Evolutionary conservation across 225 moss, liverwort and hornwort species (phyloP).

Genomic region (Sphagnum tenellum): DNA sequence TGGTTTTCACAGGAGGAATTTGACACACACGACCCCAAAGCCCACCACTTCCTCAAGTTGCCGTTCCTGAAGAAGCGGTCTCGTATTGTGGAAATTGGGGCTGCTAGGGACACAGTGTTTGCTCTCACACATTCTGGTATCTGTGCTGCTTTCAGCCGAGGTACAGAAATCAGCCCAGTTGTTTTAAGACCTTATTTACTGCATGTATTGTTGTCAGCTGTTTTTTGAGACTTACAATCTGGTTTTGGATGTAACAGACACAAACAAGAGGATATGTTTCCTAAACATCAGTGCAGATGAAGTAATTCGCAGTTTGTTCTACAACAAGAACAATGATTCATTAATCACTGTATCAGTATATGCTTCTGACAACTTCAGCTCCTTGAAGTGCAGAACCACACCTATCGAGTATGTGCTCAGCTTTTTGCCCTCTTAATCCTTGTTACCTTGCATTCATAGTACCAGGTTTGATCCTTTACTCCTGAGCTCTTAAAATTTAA

Average conservation of each 20-base stretch:
- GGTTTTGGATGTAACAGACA: constrained; percentile 20
- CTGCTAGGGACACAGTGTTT: constrained; percentile 81
- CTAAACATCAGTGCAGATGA: constrained; percentile 71
- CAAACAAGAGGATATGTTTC: constrained; percentile 87
- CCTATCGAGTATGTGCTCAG: constrained; percentile 60
- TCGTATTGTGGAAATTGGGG: constrained; percentile 80
- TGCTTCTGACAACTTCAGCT: constrained; percentile 76
- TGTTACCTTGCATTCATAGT: too few species aligned
- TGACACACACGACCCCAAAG: constrained; percentile 86
- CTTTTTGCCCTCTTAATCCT: background rate
- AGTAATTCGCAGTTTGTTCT: constrained; percentile 76
- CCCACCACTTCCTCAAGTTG: constrained; percentile 75
- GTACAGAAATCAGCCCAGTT: constrained; percentile 9
- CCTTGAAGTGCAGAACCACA: constrained; percentile 72
- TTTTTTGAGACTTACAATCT: too few species aligned
- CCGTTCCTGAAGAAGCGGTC: constrained; percentile 82
- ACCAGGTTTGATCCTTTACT: too few species aligned
- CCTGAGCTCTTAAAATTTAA: too few species aligned
- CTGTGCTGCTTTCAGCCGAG: constrained; percentile 84
- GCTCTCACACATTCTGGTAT: constrained; percentile 85
- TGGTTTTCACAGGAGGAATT: constrained; percentile 58
- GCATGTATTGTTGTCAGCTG: too few species aligned
- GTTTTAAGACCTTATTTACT: too few species aligned
- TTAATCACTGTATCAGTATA: constrained; percentile 68
- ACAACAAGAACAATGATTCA: constrained; percentile 86